Base-by-base conservation (phyloP, 208 protist species). In the Leptomonas pyrrhocoris region DNA sequence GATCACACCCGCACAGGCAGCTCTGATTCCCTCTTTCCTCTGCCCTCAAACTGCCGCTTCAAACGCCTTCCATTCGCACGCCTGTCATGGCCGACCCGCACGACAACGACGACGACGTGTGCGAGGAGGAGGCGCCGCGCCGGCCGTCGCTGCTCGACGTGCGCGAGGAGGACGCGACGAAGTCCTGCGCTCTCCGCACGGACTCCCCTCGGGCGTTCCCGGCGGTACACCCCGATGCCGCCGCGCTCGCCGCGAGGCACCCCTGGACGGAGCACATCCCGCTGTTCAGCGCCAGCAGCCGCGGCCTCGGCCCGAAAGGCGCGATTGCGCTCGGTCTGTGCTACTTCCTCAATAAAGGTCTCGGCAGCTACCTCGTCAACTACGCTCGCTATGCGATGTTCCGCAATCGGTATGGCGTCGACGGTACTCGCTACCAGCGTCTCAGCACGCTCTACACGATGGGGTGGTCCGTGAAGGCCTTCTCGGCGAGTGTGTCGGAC, bases 381-480 rank as follows among this genome's bases (percentile, higher is more conserved):
- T 60, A 57, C 38, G 64, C 62, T 13, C n/a, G 61, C 21, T 81
- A 72, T 57, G 71, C 85, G 15, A 88, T 94, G 82, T 85, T 91
- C 49, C 57, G 63, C 4, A 30, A 74, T 30, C 75, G 75, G 60
- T 88, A 78, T 53, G 81, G 80, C 31, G 58, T 88, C 15, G 67
- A 61, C 13, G 83, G 55, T 8, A 68, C 56, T 45, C 68, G 71
- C 18, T 92, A 90, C 67, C 81, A 89, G 74, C 84, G 84, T 23
- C 80, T 92, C 61, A 46, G 40, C 23, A 77, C 56, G 42, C 56
- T 92, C 21, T 51, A 62, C 25, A 72, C 67, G 9, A 71, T 94
- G 75, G 89, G 80, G 9, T 89, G 74, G 59, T 85, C 86, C 9
- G 68, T 89, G 30, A 94, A 92, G 66, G 75, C 85, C 34, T 69